Conservation (phyloP, 1,284 basidiomycete genomes). For the Ustilago vetiveriae region DNA sequence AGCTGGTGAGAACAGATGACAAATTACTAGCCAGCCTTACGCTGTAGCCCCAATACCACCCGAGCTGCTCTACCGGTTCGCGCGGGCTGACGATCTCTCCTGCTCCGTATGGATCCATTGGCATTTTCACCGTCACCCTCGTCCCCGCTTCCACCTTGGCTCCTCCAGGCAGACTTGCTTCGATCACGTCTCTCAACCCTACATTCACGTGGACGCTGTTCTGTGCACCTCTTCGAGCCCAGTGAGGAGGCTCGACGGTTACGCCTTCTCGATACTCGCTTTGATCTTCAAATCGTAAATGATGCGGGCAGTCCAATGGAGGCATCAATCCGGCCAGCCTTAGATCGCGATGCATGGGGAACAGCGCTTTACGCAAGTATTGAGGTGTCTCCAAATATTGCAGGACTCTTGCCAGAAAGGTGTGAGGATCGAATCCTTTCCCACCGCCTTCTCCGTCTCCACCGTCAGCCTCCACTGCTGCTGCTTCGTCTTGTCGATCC, state of each 20-base stretch:
- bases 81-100: conserved; percentile 58
- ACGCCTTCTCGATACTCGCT: conserved; percentile 64
- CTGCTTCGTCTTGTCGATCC: conserved; percentile 3
- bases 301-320: conserved; percentile 66
- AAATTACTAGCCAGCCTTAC: conserved; percentile 56
- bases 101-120: background rate
- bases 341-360: conserved; percentile 65
- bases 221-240: conserved; percentile 8
- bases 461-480: too few relatives aligned
- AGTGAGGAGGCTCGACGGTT: conserved; percentile 43
- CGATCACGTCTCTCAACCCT: conserved; percentile 60
- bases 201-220: conserved; percentile 56
- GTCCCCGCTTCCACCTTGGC: conserved; percentile 31
- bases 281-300: conserved; percentile 61
- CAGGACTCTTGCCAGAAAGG: conserved; percentile 61
- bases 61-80: conserved; percentile 51
- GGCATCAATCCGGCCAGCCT: conserved; percentile 65
- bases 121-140: conserved; percentile 62
- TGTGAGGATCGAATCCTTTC: conserved; percentile 52
- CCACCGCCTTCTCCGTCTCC: conserved; percentile 1
- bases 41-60: conserved; percentile 65
- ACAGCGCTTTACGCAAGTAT: conserved; percentile 64
- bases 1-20: conserved; percentile 41
- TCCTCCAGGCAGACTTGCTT: conserved; percentile 11
- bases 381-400: conserved; percentile 68